Evolutionary conservation across 2,329 filamentous ascomycete genomes (phyloP).

Genomic region (Ascochyta viciae-villosae): DNA sequence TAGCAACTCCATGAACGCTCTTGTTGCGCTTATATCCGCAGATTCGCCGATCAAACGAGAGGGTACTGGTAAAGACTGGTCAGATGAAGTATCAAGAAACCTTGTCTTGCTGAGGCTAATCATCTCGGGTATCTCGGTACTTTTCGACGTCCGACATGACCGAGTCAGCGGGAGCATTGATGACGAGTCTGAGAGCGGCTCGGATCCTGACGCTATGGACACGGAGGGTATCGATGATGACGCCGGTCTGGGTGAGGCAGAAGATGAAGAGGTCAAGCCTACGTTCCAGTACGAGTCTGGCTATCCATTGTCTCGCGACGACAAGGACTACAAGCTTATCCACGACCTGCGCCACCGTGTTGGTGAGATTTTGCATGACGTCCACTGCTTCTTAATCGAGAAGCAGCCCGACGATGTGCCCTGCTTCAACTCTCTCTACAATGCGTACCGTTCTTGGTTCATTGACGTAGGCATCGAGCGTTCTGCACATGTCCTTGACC

Average conservation of each 20-base stretch:
- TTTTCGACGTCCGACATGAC: conserved; percentile 76
- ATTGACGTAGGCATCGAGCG: conserved; percentile 96
- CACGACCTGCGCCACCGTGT: conserved; percentile 82
- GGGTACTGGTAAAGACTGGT: conserved; percentile 98
- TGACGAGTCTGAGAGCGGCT: conserved; percentile 60
- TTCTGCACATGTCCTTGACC: conserved; percentile 90
- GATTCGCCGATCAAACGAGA: conserved; percentile 84
- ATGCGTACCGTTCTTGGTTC: conserved; percentile 94
- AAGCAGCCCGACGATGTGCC: conserved; percentile 95
- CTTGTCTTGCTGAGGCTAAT: conserved; percentile 88
- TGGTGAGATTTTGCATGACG: conserved; percentile 79
- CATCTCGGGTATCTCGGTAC: conserved; percentile 84
- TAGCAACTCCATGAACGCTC: conserved; percentile 73
- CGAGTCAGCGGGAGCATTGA: conserved; percentile 42
- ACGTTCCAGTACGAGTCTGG: conserved; percentile 90
- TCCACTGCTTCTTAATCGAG: conserved; percentile 81
- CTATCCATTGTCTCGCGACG: conserved; percentile 73
- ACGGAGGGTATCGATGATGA: conserved; percentile 58
- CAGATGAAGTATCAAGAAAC: conserved; percentile 91
- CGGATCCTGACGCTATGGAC: conserved; percentile 50
- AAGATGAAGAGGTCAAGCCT: conserved; percentile 83
- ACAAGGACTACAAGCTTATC: conserved; percentile 71
- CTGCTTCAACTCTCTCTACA: conserved; percentile 92
- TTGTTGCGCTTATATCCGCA: conserved; percentile 81
- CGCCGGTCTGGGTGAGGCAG: conserved; percentile 67